Percentiles rank a stretch among this genome's conserved stretches.
phyloP scores from a whole-genome alignment of 768 basidiomycete genomes.

The Tulasnella sp. region DNA sequence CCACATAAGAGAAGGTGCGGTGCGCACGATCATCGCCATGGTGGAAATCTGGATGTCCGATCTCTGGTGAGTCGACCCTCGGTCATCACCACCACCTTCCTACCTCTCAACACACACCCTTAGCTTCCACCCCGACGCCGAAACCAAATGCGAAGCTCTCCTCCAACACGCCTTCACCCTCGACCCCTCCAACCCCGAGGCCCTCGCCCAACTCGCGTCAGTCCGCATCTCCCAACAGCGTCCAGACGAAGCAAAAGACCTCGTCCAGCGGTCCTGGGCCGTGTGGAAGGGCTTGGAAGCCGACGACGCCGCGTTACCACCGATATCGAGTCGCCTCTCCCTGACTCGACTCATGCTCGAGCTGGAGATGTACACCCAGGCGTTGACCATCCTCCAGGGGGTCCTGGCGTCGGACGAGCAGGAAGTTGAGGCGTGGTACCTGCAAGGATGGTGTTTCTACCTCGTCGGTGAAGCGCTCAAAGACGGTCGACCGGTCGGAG shows the following conservation, averaged over 20 bases:
- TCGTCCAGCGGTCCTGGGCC: slow-evolving; percentile 55
- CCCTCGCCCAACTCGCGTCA: slow-evolving; percentile 67
- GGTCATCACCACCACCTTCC: not conserved
- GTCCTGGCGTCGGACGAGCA: slow-evolving; percentile 73
- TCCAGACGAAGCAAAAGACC: slow-evolving; percentile 66
- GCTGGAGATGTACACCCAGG: slow-evolving; percentile 54
- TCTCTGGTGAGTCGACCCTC: slow-evolving; percentile 46
- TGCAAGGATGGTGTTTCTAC: slow-evolving; percentile 91
- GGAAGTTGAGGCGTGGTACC: slow-evolving; percentile 86
- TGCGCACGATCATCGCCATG: slow-evolving; percentile 74
- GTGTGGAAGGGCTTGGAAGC: slow-evolving; percentile 57
- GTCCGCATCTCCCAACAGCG: slow-evolving; percentile 82
- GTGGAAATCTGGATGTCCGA: slow-evolving; percentile 98
- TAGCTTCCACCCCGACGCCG: slow-evolving; percentile 75
- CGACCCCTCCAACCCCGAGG: slow-evolving; percentile 67
- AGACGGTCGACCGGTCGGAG: slow-evolving; percentile 36
- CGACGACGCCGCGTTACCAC: slow-evolving; percentile 61
- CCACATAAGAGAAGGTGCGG: slow-evolving; percentile 34
- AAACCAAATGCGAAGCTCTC: slow-evolving; percentile 68
- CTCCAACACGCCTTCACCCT: slow-evolving; percentile 59
- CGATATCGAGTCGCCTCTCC: slow-evolving; percentile 57
- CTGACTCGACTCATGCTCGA: slow-evolving; percentile 80
- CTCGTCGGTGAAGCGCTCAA: slow-evolving; percentile 63
- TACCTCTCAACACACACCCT: not conserved
- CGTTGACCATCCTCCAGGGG: slow-evolving; percentile 63